Conservation (phyloP, 2,329 filamentous ascomycete species). For the Epichloe aotearoae region DNA sequence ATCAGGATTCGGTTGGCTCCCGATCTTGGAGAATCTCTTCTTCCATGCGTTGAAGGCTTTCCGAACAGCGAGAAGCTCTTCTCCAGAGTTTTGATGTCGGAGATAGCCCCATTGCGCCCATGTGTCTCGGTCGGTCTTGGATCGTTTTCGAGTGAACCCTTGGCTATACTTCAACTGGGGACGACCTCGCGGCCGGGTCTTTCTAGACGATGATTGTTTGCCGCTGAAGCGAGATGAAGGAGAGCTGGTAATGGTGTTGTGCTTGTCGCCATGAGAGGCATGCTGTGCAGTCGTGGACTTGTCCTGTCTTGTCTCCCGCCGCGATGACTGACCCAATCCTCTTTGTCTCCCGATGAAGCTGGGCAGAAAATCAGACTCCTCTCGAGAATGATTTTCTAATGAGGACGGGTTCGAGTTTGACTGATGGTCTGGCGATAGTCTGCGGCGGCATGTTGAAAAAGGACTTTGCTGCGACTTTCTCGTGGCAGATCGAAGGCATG, state of each 20-base stretch:
- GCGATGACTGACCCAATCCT: background rate
- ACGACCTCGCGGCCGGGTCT: background rate
- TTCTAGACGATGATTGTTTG: background rate
- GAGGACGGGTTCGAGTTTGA: background rate
- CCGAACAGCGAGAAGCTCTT: constrained; percentile 12
- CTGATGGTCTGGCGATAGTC: background rate
- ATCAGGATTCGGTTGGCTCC: constrained; percentile 1
- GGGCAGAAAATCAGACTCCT: background rate
- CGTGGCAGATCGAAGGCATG: background rate
- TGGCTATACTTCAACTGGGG: background rate
- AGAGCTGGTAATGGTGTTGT: background rate
- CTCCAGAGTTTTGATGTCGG: constrained; percentile 13
- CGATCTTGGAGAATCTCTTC: constrained; percentile 12
- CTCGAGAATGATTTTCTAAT: too few relatives aligned
- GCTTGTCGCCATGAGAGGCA: background rate
- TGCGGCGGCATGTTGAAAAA: background rate
- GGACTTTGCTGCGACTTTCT: background rate
- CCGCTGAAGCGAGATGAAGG: background rate
- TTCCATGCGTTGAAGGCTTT: constrained; percentile 19
- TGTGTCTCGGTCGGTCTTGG: background rate
- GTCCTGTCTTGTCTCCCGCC: background rate
- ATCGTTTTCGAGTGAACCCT: background rate
- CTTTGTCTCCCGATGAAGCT: background rate
- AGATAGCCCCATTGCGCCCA: constrained; percentile 21
- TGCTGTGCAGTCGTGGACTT: background rate